Evolutionary conservation across 768 basidiomycete genomes (phyloP), one percentile per base, ranked within the genome.

Genomic region (Kwoniella dejecticola): DNA sequence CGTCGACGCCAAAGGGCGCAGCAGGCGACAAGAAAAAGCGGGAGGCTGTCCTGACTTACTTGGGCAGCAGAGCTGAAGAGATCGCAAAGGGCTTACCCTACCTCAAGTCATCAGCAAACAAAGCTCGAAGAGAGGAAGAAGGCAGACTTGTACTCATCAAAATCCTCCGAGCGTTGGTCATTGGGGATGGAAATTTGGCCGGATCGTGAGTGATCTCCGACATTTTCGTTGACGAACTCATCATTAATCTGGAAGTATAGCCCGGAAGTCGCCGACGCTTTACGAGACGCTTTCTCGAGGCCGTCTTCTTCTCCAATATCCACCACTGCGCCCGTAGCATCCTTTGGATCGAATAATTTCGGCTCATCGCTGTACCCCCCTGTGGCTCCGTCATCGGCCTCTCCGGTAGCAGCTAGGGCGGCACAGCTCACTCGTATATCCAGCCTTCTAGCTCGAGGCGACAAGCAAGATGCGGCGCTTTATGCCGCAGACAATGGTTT

Each of bases 401-500:
- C 57, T n/a, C 52, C 67, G 1, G 68, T 57, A 1, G 45, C 61
- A 1, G 56, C 62, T 5, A 50, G 27, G 24, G 17, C 55, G 13
- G 11, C 68, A 2, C 69, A 72, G 41, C 47, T 72, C 12, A 49
- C 61, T 7, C 41, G 69, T 24, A 62, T 78, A 4, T 73, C 73
- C 3, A 53, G 85, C 27, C 84, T 90, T 52, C 83, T 99, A 15
- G 79, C 93, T 10, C 85, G 86, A 59, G 96, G 95, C 15, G 87
- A 96, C 69, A 88, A 91, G 33, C 85, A 85, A 21, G 86, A 88
- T 64, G 96, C 96, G 1, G 92, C 89, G 74, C 86, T 87, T 60
- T 93, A 86, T 75, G 95, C 96, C 2, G 82, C 91, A 42, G 89
- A 94, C 60, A 85, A 92, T 78, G 88, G 85, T 71, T 79, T 98